phyloP scores from a whole-genome alignment of 148 eudicot genomes.

The Silene conica region DNA sequence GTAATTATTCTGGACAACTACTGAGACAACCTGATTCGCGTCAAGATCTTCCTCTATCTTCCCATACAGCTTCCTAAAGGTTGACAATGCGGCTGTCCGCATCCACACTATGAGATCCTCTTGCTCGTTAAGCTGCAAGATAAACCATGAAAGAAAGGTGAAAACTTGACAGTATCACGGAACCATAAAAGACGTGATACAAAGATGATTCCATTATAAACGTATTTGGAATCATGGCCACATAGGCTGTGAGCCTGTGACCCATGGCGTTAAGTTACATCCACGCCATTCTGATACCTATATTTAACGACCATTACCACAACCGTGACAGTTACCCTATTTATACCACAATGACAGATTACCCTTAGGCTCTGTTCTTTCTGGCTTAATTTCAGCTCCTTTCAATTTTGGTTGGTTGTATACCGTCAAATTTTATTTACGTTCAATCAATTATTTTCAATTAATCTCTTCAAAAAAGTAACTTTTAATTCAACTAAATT shows the following conservation, averaged over 20 bases:
- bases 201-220: too few species aligned
- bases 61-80: slow-evolving; percentile 81
- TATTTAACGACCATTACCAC: background rate
- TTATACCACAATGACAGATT: background rate
- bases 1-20: slow-evolving; percentile 70
- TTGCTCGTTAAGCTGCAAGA: slow-evolving; percentile 68
- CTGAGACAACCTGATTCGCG: slow-evolving; percentile 43
- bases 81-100: slow-evolving; percentile 91
- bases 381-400: too few species aligned
- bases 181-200: background rate
- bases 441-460: too few species aligned
- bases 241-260: background rate
- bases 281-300: background rate
- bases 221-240: background rate
- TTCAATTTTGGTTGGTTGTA: too few species aligned
- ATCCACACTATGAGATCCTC: slow-evolving; percentile 98
- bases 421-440: too few species aligned
- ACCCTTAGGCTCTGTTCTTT: too few species aligned
- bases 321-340: background rate
- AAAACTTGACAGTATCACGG: background rate
- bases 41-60: slow-evolving; percentile 65
- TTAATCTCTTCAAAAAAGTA: too few species aligned
- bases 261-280: background rate
- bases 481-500: too few species aligned
- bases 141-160: background rate